Evolutionary conservation across 768 basidiomycete species (phyloP).

Genomic region (Kockovaella imperatae): DNA sequence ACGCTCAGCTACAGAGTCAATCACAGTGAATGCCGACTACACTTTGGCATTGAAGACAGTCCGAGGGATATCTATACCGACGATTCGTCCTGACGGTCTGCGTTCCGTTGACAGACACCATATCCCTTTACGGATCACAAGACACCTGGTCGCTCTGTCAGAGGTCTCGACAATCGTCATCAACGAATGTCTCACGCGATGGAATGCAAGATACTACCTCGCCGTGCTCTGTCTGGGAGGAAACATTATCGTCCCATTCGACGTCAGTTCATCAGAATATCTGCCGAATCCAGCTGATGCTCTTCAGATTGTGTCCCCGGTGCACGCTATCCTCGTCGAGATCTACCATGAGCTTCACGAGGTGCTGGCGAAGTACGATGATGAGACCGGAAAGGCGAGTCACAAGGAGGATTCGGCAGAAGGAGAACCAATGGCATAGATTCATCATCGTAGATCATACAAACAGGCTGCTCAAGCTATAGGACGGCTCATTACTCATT

Average conservation of each 20-base stretch:
- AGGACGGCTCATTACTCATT: too few relatives aligned
- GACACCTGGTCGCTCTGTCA: constrained; percentile 28
- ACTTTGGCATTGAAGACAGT: constrained; percentile 30
- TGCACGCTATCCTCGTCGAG: too few relatives aligned
- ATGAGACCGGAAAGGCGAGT: too few relatives aligned
- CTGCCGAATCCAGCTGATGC: too few relatives aligned
- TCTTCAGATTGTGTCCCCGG: too few relatives aligned
- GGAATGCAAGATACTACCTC: constrained; percentile 29
- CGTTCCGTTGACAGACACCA: not conserved
- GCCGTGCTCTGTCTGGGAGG: constrained; percentile 20
- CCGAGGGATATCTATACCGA: constrained; percentile 24
- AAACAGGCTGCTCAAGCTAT: too few relatives aligned
- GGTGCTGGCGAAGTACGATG: too few relatives aligned
- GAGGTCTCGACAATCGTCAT: constrained; percentile 29
- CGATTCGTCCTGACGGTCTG: not conserved
- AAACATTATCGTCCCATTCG: constrained; percentile 21
- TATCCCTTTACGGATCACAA: constrained; percentile 11
- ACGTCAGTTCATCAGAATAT: too few relatives aligned
- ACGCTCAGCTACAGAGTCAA: constrained; percentile 25
- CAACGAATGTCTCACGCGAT: constrained; percentile 33
- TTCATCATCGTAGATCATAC: too few relatives aligned
- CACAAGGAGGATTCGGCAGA: too few relatives aligned
- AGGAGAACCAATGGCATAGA: too few relatives aligned
- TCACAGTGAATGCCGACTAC: constrained; percentile 22
- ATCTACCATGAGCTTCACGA: too few relatives aligned